Base-by-base conservation (phyloP, 805 yeast genomes). In the Saturnispora gosingensis region DNA sequence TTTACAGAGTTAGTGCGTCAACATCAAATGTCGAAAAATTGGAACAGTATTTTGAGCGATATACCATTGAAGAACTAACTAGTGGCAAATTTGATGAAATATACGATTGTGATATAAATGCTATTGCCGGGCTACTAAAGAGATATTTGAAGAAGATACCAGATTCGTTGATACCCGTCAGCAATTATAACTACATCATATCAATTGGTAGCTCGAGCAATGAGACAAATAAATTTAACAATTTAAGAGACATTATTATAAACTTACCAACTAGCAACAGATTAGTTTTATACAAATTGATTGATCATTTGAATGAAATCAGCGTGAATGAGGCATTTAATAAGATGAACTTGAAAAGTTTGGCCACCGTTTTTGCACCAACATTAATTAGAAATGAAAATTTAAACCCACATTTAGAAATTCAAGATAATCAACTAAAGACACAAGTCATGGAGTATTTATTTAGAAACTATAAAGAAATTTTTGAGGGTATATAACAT, bases 281-380 rank as follows among this genome's bases (percentile, higher is more conserved):
- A 46, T 72, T 69, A 36, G 76, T 85, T 2, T 67, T 93, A 55
- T 70, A 67, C 52, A 58, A 70, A 43, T 69, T 93, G 39, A 71
- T 85, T 47, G 69, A 69, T 44, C 99, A 93, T 71, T 71, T 93
- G 57, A 67, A 73, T 45, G 67, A 71, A 51, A 83, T 93, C 32
- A 78, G 80, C 39, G 65, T 70, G 27, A 72, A 74, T 62, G 72
- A 79, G 44, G 66, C 66, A 11, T 62, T 67, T 43, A 93, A 90
- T 64, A 75, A 90, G 65, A 93, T 93, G 99, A 86, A 78, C 42
- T 72, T 77, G 59, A 82, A 82, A 66, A 89, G 93, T 61, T 68
- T 93, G 49, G 83, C 96, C 0, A 88, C 93, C 43, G 97, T 91
- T 7, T 93, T 93, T 73, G 96, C 97, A 1, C 98, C 99, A 3